Evolutionary conservation across 202 grass and related monocot genomes (phyloP), one percentile per base, ranked within the genome.

Genomic region (Digitaria exilis): DNA sequence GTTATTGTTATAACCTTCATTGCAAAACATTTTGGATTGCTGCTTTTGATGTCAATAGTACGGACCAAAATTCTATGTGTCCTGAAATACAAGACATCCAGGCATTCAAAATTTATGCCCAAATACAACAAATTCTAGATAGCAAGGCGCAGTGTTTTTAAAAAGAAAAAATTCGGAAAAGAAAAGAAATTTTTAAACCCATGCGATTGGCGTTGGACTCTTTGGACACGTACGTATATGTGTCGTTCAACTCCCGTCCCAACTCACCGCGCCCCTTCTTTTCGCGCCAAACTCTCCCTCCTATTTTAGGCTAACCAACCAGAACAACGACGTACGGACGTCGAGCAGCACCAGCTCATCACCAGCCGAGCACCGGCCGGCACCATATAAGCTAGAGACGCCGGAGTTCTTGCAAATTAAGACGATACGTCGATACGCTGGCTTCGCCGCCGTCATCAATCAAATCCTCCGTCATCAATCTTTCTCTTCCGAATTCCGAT

Each of bases 261-360:
- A 28, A 56, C 39, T 49, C 7, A n/a, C n/a, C 1, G 64, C 26
- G 24, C 39, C 28, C 65, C 44, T 31, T 1, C 19, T 70, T 78
- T 86, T 86, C 46, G 26, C 69, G 76, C 45, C 76, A 79, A 71
- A 59, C 59, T 31, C 67, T 1, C 13, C 1, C 13, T 74, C 84
- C 84, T 74, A 56, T 66, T 25, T 74, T 74, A 56, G 48, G 68
- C 45, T 51, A 51, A 46, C 77, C 59, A 46, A 58, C 59, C 69
- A 66, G 79, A 80, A 58, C 76, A 73, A 22, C 57, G 49, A 21
- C 80, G 80, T 42, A 83, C 69, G 80, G 80, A 52, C 44, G 25
- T 50, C 54, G 57, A 1, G 4, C 24, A 6, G 13, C 14, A 62
- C 70, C 26, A 68, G 48, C 65, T 21, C 74, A 70, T 60, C 75